Percentiles rank a stretch among this genome's conserved stretches.
phyloP scores from a whole-genome alignment of 2,329 filamentous ascomycete genomes.

The Fusarium avenaceum region DNA sequence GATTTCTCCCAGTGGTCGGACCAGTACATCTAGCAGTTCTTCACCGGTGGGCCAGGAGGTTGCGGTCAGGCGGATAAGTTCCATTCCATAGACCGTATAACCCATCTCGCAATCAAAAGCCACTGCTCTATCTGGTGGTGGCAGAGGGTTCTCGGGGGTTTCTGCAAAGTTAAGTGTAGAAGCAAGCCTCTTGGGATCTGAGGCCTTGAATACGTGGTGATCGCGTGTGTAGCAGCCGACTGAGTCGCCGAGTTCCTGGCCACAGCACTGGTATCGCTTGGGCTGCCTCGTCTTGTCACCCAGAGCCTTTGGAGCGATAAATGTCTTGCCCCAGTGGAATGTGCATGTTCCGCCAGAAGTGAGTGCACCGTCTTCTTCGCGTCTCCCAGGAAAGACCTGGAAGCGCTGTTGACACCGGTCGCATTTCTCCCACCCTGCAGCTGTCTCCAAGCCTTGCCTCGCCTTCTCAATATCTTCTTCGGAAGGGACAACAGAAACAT shows the following conservation, averaged over 20 bases:
- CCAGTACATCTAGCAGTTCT: constrained; percentile 84
- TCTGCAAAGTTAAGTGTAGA: constrained; percentile 81
- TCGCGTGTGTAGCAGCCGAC: constrained; percentile 78
- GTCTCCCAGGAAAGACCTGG: constrained; percentile 89
- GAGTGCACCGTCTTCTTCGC: constrained; percentile 80
- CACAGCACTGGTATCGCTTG: constrained; percentile 83
- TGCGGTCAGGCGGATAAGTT: constrained; percentile 90
- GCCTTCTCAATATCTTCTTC: constrained; percentile 76
- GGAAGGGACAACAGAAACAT: constrained; percentile 77
- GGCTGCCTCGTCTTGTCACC: constrained; percentile 70
- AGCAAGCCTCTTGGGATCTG: constrained; percentile 80
- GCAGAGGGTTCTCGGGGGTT: constrained; percentile 76
- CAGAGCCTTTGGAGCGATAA: constrained; percentile 68
- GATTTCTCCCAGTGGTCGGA: constrained; percentile 84
- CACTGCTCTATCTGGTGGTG: constrained; percentile 71
- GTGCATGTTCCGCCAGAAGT: constrained; percentile 82
- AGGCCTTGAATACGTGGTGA: constrained; percentile 90
- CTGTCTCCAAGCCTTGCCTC: constrained; percentile 72
- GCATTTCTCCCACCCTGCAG: constrained; percentile 86
- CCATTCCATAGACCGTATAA: constrained; percentile 88
- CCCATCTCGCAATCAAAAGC: constrained; percentile 98
- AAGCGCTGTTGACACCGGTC: constrained; percentile 90
- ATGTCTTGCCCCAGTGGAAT: constrained; percentile 82
- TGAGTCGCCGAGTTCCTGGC: constrained; percentile 78
- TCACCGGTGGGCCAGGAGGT: constrained; percentile 86